Evolutionary conservation across 1,284 basidiomycete genomes (phyloP).

Genomic region (Xerocomus nothofagi): DNA sequence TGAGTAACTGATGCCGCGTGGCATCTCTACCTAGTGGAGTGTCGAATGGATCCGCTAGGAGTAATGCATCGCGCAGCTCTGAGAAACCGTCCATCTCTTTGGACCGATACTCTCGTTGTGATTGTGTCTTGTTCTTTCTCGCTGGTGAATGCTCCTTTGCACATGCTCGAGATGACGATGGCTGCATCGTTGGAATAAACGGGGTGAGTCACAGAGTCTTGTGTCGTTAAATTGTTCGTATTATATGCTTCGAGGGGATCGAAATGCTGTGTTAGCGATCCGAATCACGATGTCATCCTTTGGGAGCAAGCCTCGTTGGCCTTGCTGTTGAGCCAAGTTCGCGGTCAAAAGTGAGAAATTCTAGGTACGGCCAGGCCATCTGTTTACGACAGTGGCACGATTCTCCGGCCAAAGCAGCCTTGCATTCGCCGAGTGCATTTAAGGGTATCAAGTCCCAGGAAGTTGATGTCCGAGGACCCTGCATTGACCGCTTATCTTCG

Average conservation of each 20-base stretch:
- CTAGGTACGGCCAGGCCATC: background rate
- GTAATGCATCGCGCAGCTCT: slow-evolving; percentile 29
- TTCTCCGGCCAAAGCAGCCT: background rate
- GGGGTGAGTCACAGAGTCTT: slow-evolving; percentile 2
- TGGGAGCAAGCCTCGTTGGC: background rate
- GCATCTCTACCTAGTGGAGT: slow-evolving; percentile 28
- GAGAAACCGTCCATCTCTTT: slow-evolving; percentile 36
- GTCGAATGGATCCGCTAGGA: slow-evolving; percentile 29
- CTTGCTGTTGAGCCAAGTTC: background rate
- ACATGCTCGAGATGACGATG: slow-evolving; percentile 7
- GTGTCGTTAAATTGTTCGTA: background rate
- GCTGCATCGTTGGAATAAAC: slow-evolving; percentile 7
- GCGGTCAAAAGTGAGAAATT: background rate
- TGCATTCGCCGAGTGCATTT: slow-evolving; percentile 1
- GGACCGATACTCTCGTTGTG: slow-evolving; percentile 32
- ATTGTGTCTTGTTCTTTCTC: slow-evolving; percentile 29
- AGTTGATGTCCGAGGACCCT: background rate
- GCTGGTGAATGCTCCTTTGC: slow-evolving; percentile 2
- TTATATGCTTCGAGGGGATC: slow-evolving; percentile 13
- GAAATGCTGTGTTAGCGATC: background rate
- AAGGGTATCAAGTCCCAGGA: background rate
- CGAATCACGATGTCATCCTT: background rate
- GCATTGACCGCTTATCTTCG: background rate
- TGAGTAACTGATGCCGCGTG: slow-evolving; percentile 32
- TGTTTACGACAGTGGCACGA: background rate